Conservation (phyloP, 1,284 basidiomycete genomes). For the Cutaneotrichosporon cavernicola region DNA sequence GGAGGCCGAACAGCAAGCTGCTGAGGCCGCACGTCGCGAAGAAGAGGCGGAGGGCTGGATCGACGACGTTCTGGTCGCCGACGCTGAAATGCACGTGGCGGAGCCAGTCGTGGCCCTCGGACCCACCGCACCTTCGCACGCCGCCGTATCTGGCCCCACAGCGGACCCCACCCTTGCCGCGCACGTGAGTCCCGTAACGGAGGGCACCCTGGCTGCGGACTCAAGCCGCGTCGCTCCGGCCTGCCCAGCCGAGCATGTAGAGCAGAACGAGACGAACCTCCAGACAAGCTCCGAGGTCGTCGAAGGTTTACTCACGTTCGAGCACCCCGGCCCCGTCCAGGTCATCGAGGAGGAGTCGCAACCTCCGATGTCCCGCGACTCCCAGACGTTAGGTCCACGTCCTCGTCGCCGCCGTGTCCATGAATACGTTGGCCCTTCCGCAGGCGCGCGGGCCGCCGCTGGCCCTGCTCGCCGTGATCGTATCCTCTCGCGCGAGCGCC, state of each 20-base stretch:
- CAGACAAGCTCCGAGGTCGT: not conserved
- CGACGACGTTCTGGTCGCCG: slow-evolving; percentile 4
- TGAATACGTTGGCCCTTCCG: not conserved
- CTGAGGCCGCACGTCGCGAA: not conserved
- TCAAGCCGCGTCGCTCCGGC: not conserved
- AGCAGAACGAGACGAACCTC: not conserved
- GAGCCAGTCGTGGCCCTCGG: not conserved
- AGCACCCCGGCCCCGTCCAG: not conserved
- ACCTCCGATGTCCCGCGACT: not conserved
- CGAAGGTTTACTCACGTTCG: not conserved
- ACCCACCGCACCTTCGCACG: not conserved
- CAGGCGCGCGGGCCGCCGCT: not conserved
- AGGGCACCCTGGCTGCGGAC: not conserved
- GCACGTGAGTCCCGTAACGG: not conserved
- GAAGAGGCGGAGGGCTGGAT: slow-evolving; percentile 9
- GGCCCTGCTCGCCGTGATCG: not conserved
- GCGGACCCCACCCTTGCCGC: too few relatives aligned
- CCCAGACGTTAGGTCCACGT: not conserved
- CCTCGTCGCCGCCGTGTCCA: not conserved
- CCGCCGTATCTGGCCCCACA: not conserved
- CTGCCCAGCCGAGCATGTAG: not conserved
- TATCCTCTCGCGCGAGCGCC: not conserved
- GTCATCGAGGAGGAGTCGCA: not conserved
- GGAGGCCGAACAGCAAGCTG: not conserved
- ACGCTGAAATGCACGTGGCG: not conserved